phyloP scores from a whole-genome alignment of 441 rosid genomes.

The Arabidopsis lyrata region DNA sequence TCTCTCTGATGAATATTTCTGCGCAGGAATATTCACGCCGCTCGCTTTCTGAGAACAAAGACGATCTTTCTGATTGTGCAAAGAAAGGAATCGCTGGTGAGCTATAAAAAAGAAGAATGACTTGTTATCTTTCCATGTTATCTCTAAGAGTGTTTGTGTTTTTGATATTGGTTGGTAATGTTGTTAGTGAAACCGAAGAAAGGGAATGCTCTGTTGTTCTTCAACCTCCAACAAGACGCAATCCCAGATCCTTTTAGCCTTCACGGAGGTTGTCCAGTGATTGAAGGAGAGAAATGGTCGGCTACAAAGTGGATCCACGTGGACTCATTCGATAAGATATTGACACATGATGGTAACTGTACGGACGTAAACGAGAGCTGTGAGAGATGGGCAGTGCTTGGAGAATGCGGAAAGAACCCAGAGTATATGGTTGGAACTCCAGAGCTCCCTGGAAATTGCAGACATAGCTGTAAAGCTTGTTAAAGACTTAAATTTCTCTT shows the following conservation, averaged over 20 bases:
- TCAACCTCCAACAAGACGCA: slow-evolving; percentile 78
- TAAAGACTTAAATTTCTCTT: slow-evolving; percentile 33
- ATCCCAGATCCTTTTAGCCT: slow-evolving; percentile 77
- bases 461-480: slow-evolving; percentile 89
- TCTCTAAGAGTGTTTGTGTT: slow-evolving; percentile 7
- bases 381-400: slow-evolving; percentile 92
- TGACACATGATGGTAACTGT: slow-evolving; percentile 66
- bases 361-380: slow-evolving; percentile 74
- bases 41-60: slow-evolving; percentile 54
- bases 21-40: slow-evolving; percentile 71
- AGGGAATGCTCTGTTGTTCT: slow-evolving; percentile 95
- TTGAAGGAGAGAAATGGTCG: slow-evolving; percentile 98
- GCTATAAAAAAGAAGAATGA: slow-evolving; percentile 1
- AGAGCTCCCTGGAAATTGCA: slow-evolving; percentile 81
- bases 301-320: slow-evolving; percentile 98
- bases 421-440: slow-evolving; percentile 88
- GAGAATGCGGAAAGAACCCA: slow-evolving; percentile 82
- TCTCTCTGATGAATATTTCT: slow-evolving; percentile 25
- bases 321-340: slow-evolving; percentile 74
- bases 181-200: slow-evolving; percentile 76
- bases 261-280: slow-evolving; percentile 96
- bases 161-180: background rate
- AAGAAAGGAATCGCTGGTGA: slow-evolving; percentile 90
- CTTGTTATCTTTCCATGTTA: background rate
- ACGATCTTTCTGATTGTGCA: slow-evolving; percentile 91